Evolutionary conservation across 129 eudicot genomes (phyloP).

Genomic region (Gnaphalium uliginosum): DNA sequence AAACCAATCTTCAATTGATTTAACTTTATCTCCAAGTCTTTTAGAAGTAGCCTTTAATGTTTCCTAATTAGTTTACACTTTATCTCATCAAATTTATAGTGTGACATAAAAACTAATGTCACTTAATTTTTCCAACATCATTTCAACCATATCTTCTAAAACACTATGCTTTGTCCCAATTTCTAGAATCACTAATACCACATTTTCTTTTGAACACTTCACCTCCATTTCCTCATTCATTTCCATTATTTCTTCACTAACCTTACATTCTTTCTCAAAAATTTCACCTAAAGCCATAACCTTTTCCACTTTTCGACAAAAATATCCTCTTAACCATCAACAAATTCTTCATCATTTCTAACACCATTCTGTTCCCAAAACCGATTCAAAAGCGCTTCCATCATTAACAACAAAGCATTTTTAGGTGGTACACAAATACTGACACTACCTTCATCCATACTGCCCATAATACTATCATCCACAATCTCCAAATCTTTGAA

Average conservation of each 20-base stretch:
- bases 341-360: constrained; percentile 23
- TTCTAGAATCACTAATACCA: too few species aligned
- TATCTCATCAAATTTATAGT: too few species aligned
- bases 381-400: constrained; percentile 65
- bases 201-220: too few species aligned
- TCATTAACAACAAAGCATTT: constrained; percentile 79
- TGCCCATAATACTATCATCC: constrained; percentile 38
- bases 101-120: too few species aligned
- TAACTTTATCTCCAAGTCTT: too few species aligned
- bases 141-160: too few species aligned
- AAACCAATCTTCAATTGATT: too few species aligned
- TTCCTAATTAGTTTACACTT: too few species aligned
- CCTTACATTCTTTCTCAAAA: constrained; percentile 14
- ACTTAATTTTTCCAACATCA: too few species aligned
- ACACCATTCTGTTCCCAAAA: constrained; percentile 53
- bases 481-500: constrained; percentile 59
- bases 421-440: constrained; percentile 81
- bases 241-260: background rate
- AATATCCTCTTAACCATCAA: constrained; percentile 18
- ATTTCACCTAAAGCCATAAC: constrained; percentile 11
- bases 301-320: too few species aligned
- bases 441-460: constrained; percentile 48
- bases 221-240: constrained; percentile 11
- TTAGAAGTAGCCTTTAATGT: too few species aligned
- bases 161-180: too few species aligned